Evolutionary conservation across 306 rosid genomes (phyloP), one percentile per base, ranked within the genome.

Genomic region (Begonia peltatifolia): DNA sequence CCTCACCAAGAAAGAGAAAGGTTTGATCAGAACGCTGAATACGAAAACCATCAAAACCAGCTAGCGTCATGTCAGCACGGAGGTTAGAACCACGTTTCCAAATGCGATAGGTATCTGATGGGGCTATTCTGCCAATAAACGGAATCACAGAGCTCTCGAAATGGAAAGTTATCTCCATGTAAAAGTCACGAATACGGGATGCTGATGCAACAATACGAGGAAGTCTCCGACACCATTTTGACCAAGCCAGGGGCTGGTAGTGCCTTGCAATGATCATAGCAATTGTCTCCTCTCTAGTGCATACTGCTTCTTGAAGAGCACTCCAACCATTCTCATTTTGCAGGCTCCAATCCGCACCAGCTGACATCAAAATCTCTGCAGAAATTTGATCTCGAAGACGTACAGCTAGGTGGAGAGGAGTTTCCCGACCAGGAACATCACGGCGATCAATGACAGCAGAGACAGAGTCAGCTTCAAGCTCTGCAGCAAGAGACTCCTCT

Each of bases 61-160:
- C 96, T 65, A 92, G 94, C 56, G 96, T 92, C 99, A 83, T 92
- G 62, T 92, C 99, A 41, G 99, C 99, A 44, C 99, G 96, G 15
- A 92, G 96, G 75, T 83, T 92, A 22, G 99, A 84, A 43, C 99
- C 99, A 14, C 94, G 93, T 74, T 92, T 92, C 99, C 99, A 92
- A 68, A 92, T 92, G 38, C 99, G 86, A 55, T 92, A 92, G 54
- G 99, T 92, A 70, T 92, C 99, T 0, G 99, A 92, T 9, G 99
- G 99, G 25, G 99, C 99, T 53, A 92, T 83, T 6, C 96, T 82
- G 18, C 99, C 93, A 53, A 92, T 83, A 68, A 92, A 92, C 9
- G 99, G 99, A 64, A 92, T 92, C 55, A 92, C 96, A 2, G 96
- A 86, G 79, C 99, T 92, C 79, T 92, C 99, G 66, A 92, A 92